Conservation (phyloP, 306 rosid species). For the Inga oerstediana region DNA sequence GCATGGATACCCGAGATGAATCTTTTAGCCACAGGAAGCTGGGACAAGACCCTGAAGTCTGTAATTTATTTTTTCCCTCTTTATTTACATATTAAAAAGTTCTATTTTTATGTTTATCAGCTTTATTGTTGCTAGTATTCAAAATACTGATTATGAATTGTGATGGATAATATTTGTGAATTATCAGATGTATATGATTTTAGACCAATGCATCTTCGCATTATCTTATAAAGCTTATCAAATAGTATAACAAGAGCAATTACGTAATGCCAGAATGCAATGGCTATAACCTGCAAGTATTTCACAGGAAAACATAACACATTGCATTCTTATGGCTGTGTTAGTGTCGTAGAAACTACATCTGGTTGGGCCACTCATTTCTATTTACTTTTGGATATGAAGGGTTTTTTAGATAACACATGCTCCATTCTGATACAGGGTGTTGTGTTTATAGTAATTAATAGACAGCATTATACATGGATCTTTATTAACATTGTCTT, state of each 20-base stretch:
- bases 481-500: background rate
- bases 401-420: background rate
- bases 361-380: background rate
- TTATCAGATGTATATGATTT: no score
- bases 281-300: no score
- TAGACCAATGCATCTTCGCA: no score
- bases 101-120: no score
- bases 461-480: background rate
- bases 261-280: no score
- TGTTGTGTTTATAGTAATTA: background rate
- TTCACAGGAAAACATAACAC: no score
- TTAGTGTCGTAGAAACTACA: background rate
- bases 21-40: slow-evolving; percentile 87
- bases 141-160: no score
- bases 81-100: background rate
- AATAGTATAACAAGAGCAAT: no score
- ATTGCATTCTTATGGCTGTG: background rate
- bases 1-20: slow-evolving; percentile 92
- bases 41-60: slow-evolving; percentile 88
- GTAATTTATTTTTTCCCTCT: background rate
- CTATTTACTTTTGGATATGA: background rate
- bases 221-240: no score
- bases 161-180: no score
- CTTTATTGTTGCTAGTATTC: no score
- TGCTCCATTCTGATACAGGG: background rate